A percentile compares a stretch with the other conserved stretches of the same genome.
These are phyloP conservation scores for Fusarium sp. DNA, from an alignment of 2,329 filamentous ascomycete genomes.

Conservation along the genomic window DNA sequence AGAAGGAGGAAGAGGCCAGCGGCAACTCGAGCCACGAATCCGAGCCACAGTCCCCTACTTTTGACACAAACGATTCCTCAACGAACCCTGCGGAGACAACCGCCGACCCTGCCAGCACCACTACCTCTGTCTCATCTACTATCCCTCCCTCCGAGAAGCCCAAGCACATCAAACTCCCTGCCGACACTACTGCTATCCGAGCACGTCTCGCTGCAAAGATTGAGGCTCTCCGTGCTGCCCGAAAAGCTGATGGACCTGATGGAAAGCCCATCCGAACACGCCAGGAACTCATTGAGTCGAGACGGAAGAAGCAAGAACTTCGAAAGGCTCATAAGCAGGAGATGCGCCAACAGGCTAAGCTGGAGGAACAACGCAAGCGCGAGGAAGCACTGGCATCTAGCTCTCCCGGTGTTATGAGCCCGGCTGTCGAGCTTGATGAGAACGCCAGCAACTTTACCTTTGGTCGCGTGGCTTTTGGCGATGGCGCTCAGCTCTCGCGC, in stretches of 20 bases:
- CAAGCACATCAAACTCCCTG: constrained; percentile 74
- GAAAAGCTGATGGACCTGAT: constrained; percentile 87
- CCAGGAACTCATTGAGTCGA: constrained; percentile 90
- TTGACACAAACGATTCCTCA: constrained; percentile 64
- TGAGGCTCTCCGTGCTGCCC: constrained; percentile 82
- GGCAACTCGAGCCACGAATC: constrained; percentile 65
- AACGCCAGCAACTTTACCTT: constrained; percentile 82
- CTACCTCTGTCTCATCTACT: constrained; percentile 76
- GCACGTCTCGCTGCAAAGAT: constrained; percentile 85
- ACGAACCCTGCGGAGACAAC: constrained; percentile 52
- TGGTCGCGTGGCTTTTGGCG: constrained; percentile 88
- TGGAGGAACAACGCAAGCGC: constrained; percentile 77
- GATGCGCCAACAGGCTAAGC: constrained; percentile 77
- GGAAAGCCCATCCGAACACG: constrained; percentile 82
- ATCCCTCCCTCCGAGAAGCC: constrained; percentile 69
- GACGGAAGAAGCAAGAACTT: constrained; percentile 86
- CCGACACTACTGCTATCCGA: constrained; percentile 79
- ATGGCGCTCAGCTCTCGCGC: constrained; percentile 83
- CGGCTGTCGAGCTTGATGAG: constrained; percentile 62
- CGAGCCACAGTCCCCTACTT: constrained; percentile 60
- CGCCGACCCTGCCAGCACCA: constrained; percentile 64
- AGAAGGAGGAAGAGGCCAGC: constrained; percentile 58
- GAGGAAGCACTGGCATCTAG: constrained; percentile 72
- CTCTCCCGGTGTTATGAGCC: constrained; percentile 69
- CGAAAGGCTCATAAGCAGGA: constrained; percentile 91